Percentiles rank a stretch among this genome's conserved stretches.
phyloP scores from a whole-genome alignment of 192 early-diverging fungal genomes.

The Coemansia sp. region DNA sequence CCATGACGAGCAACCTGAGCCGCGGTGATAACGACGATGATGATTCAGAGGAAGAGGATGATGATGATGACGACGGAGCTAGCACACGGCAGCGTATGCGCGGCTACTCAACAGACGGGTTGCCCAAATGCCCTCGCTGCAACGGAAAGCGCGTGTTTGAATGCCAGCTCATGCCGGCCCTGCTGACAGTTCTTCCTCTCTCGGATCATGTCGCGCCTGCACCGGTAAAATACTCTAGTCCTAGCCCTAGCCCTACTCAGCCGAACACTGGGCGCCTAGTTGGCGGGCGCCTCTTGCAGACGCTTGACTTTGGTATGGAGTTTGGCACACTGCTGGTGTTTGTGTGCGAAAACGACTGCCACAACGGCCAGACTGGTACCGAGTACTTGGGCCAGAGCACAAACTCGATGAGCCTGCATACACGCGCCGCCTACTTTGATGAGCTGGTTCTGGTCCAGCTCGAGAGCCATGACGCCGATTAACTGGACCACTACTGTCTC shows the following conservation, averaged over 20 bases:
- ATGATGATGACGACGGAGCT: slow-evolving; percentile 13
- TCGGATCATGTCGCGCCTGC: slow-evolving; percentile 44
- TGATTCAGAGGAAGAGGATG: slow-evolving; percentile 26
- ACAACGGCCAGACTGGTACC: slow-evolving; percentile 41
- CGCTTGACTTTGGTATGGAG: slow-evolving; percentile 78
- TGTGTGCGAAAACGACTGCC: slow-evolving; percentile 80
- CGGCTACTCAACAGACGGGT: slow-evolving; percentile 35
- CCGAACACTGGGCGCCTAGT: slow-evolving; percentile 13
- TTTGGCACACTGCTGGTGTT: slow-evolving; percentile 87
- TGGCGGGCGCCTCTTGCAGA: slow-evolving; percentile 38
- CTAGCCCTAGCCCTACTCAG: too few species aligned
- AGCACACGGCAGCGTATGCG: not conserved
- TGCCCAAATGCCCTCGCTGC: slow-evolving; percentile 71
- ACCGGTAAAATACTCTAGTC: too few species aligned
- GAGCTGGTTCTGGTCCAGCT: slow-evolving; percentile 49
- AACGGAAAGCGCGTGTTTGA: slow-evolving; percentile 75
- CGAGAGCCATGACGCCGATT: slow-evolving; percentile 26
- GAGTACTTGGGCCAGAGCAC: slow-evolving; percentile 26
- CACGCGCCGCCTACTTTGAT: slow-evolving; percentile 34
- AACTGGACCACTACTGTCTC: not conserved
- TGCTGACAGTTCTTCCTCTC: slow-evolving; percentile 71
- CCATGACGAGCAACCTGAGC: slow-evolving; percentile 8
- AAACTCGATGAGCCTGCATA: slow-evolving; percentile 19
- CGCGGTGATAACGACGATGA: slow-evolving; percentile 7
- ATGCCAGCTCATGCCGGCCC: slow-evolving; percentile 90